Conservation (phyloP, 1,284 basidiomycete species). For the Pascua guehoae region DNA sequence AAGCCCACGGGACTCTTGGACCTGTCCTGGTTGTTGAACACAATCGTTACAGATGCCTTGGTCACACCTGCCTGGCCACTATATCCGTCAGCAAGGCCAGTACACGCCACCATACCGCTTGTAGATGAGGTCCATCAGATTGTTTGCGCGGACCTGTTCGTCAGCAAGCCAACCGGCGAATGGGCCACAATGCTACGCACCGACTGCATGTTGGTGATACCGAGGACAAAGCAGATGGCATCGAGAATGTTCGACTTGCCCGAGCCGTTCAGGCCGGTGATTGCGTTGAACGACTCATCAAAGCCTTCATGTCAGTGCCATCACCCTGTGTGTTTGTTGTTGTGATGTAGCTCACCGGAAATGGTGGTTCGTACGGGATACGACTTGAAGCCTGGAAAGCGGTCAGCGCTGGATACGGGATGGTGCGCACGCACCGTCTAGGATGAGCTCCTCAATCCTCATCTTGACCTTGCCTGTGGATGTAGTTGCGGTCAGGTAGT, state of each 20-base stretch:
- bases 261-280: conserved; percentile 85
- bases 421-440: conserved; percentile 57
- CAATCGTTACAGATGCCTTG: conserved; percentile 96
- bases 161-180: neutral
- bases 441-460: conserved; percentile 76
- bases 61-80: conserved; percentile 96
- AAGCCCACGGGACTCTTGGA: conserved; percentile 81
- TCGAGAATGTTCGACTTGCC: conserved; percentile 98
- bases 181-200: conserved; percentile 50
- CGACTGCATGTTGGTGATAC: conserved; percentile 86
- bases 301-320: conserved; percentile 58
- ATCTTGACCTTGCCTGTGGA: conserved; percentile 48
- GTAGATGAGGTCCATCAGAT: conserved; percentile 89
- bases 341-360: conserved; percentile 48
- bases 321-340: neutral
- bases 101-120: conserved; percentile 34
- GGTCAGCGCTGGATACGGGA: neutral
- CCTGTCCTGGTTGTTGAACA: conserved; percentile 97
- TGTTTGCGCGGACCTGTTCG: conserved; percentile 82
- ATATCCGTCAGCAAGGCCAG: conserved; percentile 38
- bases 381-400: conserved; percentile 77
- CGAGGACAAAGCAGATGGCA: conserved; percentile 95
- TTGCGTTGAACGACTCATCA: conserved; percentile 95
- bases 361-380: conserved; percentile 94
- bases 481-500: neutral